These are phyloP conservation scores for Eleusine indica DNA, from an alignment of 176 grass and related monocot genomes.

Conservation along the genomic window DNA sequence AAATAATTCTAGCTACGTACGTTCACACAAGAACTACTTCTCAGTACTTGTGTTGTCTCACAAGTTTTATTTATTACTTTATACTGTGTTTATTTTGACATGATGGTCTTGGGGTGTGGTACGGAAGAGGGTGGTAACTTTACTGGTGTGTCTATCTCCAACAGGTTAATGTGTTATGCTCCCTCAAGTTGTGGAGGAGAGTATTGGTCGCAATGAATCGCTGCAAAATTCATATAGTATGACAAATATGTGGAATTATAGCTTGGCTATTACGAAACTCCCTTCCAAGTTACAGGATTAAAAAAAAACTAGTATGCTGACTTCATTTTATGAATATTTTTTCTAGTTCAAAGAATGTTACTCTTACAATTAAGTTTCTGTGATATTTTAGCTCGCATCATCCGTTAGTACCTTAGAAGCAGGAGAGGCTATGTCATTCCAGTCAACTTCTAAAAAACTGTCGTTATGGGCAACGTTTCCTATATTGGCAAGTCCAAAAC, in stretches of 20 bases:
- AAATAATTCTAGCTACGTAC: background rate
- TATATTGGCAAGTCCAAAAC: background rate
- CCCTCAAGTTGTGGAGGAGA: background rate
- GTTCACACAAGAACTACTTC: background rate
- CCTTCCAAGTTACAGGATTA: too few relatives aligned
- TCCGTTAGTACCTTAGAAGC: background rate
- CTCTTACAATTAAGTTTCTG: background rate
- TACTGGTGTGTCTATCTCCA: background rate
- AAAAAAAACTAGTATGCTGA: too few relatives aligned
- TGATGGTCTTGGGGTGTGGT: background rate
- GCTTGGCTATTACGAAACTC: background rate
- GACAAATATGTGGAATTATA: background rate
- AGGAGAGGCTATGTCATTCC: background rate
- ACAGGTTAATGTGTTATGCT: background rate
- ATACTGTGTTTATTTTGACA: background rate
- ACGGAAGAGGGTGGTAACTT: background rate
- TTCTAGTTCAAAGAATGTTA: background rate
- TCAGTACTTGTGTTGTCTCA: background rate
- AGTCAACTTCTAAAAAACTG: constrained; percentile 5
- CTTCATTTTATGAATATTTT: background rate
- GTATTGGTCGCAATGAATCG: background rate
- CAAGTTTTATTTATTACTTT: background rate
- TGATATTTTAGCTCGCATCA: background rate
- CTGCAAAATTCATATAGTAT: background rate
- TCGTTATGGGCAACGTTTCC: constrained; percentile 4